Base-by-base conservation (phyloP, 2,329 filamentous ascomycete species). In the Phyllosticta paracitricarpa region DNA sequence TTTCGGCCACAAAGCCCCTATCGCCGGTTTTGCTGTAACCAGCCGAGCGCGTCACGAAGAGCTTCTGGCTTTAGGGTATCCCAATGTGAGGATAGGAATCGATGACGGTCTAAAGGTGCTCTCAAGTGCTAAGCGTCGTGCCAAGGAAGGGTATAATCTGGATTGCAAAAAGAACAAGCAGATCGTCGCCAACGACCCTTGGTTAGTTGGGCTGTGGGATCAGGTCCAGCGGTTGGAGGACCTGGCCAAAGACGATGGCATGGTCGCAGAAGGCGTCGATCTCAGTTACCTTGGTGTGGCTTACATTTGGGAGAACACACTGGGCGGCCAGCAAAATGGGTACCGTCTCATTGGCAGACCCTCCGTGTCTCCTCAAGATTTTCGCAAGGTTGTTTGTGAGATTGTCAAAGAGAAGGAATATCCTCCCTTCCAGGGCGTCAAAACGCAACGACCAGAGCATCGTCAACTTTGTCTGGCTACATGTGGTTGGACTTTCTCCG, bases 151-250 rank as follows among this genome's bases (percentile, higher is more conserved):
- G 17, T 81, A 81, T 64, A 72, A 77, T 6, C 77, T 86, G 55
- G 77, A 91, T 67, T 85, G 84, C 62, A 73, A 75, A 17, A 81
- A 77, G 56, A 94, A 94, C 68, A 81, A 82, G 64, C 75, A 80
- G 5, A 81, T 92, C n/a, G 81, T 89, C 1, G 77, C 80, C 5
- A 88, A 90, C 63, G 86, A 92, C 67, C 83, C 82, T 30, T 89
- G 88, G 83, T 77, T 93, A n/a, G 81, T 85, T 62, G 87, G 89
- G 61, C 77, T 89, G n/a, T 95, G 90, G 90, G 82, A 84, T 55
- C 89, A 89, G 80, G 79, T 92, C 56, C 80, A 82, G 62, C 84
- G 88, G n/a, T 75, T 79, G 65, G 84, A 89, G 66, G 78, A 81
- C 26, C 84, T 85, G 30, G 84, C 86, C 2, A 78, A 81, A 40